Evolutionary conservation across 306 rosid species (phyloP), one percentile per base, ranked within the genome.

Genomic region (Quercus aquifolioides): DNA sequence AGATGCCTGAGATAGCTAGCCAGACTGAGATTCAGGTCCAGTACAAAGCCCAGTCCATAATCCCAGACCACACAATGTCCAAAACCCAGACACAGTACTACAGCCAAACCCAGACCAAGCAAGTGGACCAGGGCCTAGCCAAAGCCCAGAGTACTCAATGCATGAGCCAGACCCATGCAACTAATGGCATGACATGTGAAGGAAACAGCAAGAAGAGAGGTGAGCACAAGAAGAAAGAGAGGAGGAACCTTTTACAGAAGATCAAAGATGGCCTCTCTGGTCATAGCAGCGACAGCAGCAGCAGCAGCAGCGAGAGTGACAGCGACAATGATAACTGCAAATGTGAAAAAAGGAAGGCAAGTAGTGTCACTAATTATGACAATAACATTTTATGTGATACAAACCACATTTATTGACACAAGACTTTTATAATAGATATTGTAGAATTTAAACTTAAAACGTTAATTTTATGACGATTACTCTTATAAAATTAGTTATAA

Each of bases 301-400:
- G 30, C 15, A 59, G 76, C 62, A 69, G 76, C 78, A 59, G 80
- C 67, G 83, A 83, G 26, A 35, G 78, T 35, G 83, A 83, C 18
- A 5, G 78, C 25, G 83, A 83, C 13, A 5, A 49, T 7, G 69
- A 74, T 56, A 69, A 52, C 19, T 7, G 30, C 30, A 28, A 49
- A 31, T 1, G 38, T 38, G 68, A 65, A 55, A 67, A 54, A 9
- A n/a, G 46, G 63, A 79, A 75, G 83, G 86, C 58, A 70, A 69
- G 26, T 58, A 21, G 65, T 21, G 15, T 58, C 12, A 21, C 1
- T 20, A 23, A 20, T 25, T 59, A 26, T 21, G 54, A 49, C 12
- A 10, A 23, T 20, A 7, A 58, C 1, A 3, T 58, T 58, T 58
- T 23, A 58, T n/a, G 3, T 21, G 21, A 58, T 6, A 21, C 5